A percentile compares a stretch with the other conserved stretches of the same genome.
phyloP scores from a whole-genome alignment of 2,329 filamentous ascomycete genomes.

The Ustulina deusta region DNA sequence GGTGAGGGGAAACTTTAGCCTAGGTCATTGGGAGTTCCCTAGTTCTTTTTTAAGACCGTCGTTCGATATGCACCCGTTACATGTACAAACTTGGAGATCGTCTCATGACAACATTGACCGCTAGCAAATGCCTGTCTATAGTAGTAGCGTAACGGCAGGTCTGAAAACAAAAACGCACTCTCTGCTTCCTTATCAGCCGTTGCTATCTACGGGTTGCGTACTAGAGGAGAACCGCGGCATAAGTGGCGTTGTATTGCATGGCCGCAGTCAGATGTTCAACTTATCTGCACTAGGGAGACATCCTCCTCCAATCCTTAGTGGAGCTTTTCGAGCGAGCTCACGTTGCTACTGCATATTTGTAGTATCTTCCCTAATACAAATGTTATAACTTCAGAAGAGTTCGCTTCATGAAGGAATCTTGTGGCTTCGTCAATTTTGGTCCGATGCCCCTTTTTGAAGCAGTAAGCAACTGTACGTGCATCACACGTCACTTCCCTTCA shows the following conservation, averaged over 20 bases:
- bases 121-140: constrained; percentile 29
- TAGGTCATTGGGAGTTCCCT: neutral
- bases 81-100: constrained; percentile 9
- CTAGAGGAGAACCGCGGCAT: constrained; percentile 21
- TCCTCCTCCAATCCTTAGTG: constrained; percentile 6
- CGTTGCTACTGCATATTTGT: neutral
- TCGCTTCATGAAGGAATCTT: neutral
- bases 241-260: constrained; percentile 37
- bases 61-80: constrained; percentile 4
- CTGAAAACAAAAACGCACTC: neutral
- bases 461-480: neutral
- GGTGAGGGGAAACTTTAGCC: neutral
- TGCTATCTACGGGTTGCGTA: constrained; percentile 24
- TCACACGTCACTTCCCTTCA: neutral
- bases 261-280: constrained; percentile 32
- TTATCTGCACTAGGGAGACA: neutral
- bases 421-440: neutral
- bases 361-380: constrained; percentile 2
- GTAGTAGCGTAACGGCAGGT: neutral
- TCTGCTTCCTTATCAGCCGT: constrained; percentile 20
- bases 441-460: neutral
- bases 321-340: constrained; percentile 13
- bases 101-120: constrained; percentile 26
- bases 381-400: constrained; percentile 3
- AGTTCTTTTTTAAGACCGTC: neutral